These are phyloP conservation scores for Keithomyces neogunnii DNA, from an alignment of 2,329 filamentous ascomycete species.

Conservation along the genomic window DNA sequence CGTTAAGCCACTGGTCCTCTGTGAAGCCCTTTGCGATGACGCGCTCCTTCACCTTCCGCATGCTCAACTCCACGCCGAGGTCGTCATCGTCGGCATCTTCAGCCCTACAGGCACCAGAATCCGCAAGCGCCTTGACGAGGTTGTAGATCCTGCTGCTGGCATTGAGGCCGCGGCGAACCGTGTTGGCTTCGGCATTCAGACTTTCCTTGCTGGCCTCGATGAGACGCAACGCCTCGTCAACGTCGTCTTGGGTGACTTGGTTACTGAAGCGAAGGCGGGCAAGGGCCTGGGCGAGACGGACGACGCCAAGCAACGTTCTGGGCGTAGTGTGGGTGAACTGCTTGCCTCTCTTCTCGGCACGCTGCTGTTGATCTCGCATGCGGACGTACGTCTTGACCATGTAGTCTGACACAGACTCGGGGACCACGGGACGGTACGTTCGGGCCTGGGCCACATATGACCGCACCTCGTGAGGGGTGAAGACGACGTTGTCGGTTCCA, in stretches of 20 bases:
- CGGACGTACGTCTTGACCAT: constrained; percentile 95
- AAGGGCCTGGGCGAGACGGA: constrained; percentile 88
- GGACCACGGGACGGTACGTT: constrained; percentile 79
- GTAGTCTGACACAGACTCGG: constrained; percentile 83
- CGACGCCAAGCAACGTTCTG: constrained; percentile 83
- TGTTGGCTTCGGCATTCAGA: constrained; percentile 61
- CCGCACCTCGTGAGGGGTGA: constrained; percentile 86
- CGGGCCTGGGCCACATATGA: constrained; percentile 93
- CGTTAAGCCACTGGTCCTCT: constrained; percentile 78
- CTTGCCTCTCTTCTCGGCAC: constrained; percentile 82
- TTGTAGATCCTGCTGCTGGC: constrained; percentile 90
- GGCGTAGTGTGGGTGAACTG: constrained; percentile 92
- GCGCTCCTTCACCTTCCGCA: constrained; percentile 81
- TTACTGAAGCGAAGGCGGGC: constrained; percentile 85
- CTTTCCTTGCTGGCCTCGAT: constrained; percentile 91
- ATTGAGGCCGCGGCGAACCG: constrained; percentile 60
- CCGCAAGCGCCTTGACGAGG: constrained; percentile 79
- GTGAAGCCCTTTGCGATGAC: constrained; percentile 97
- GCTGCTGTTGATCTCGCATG: constrained; percentile 84
- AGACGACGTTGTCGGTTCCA: constrained; percentile 55
- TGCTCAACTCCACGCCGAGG: constrained; percentile 61
- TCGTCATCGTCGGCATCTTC: constrained; percentile 53
- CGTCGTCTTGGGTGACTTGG: constrained; percentile 80
- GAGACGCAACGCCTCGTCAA: constrained; percentile 87
- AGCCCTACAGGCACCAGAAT: constrained; percentile 75